A percentile compares a stretch with the other conserved stretches of the same genome.
These are phyloP conservation scores for Phtheirospermum japonicum DNA, from an alignment of 257 asterid genomes.

Conservation along the genomic window DNA sequence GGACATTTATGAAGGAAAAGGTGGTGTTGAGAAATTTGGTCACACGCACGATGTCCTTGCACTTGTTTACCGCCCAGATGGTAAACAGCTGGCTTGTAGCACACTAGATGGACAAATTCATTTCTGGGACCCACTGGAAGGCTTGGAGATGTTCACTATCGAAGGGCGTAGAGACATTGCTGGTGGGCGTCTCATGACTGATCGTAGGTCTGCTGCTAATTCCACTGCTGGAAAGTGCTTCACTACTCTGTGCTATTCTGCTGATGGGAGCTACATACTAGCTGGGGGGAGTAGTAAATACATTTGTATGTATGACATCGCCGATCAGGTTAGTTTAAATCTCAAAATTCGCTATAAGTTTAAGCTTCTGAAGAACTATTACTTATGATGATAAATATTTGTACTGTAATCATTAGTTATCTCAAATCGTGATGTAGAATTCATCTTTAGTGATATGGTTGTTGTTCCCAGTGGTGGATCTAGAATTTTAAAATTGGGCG, in stretches of 20 bases:
- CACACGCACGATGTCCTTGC: conserved; percentile 95
- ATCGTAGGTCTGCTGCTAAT: conserved; percentile 91
- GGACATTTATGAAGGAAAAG: conserved; percentile 95
- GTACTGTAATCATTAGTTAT: no score
- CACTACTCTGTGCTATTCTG: conserved; percentile 88
- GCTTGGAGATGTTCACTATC: conserved; percentile 76
- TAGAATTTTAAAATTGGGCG: no score
- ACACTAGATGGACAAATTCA: conserved; percentile 92
- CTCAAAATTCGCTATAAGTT: background rate
- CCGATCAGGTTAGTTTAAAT: conserved; percentile 77
- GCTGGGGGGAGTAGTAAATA: conserved; percentile 97
- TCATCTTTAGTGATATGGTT: no score
- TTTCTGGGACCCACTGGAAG: conserved; percentile 95
- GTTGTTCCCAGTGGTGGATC: no score
- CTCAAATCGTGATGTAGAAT: no score
- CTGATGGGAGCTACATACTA: conserved; percentile 94
- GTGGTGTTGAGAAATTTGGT: conserved; percentile 79
- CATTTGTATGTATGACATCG: conserved; percentile 93
- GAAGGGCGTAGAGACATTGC: conserved; percentile 98
- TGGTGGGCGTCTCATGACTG: conserved; percentile 98
- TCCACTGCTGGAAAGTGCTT: conserved; percentile 87
- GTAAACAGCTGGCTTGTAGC: conserved; percentile 93
- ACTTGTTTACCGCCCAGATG: conserved; percentile 88
- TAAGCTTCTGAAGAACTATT: background rate
- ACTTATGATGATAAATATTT: background rate